Conservation (phyloP, 2,329 filamentous ascomycete species). For the Aureobasidium sp. region DNA sequence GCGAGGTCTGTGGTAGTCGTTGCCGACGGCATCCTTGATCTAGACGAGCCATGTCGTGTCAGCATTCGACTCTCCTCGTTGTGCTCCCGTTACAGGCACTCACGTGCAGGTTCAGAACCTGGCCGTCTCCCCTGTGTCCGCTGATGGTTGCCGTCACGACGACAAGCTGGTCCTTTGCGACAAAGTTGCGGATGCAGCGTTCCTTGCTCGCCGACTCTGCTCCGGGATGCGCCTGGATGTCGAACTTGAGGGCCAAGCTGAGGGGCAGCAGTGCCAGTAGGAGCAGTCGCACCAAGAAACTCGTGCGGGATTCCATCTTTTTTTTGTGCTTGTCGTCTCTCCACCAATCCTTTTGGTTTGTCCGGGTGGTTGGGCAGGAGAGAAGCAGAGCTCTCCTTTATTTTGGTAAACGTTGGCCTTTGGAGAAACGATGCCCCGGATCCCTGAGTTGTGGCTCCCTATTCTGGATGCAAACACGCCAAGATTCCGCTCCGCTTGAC, state of each 20-base stretch:
- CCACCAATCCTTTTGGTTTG: neutral
- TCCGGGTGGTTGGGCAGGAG: neutral
- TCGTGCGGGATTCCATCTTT: constrained; percentile 22
- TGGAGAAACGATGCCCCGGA: neutral
- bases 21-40: constrained; percentile 93
- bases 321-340: neutral
- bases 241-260: constrained; percentile 76
- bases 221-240: constrained; percentile 64
- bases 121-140: constrained; percentile 84
- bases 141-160: constrained; percentile 87
- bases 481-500: neutral
- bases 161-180: constrained; percentile 82
- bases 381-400: constrained; percentile 4
- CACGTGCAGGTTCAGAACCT: constrained; percentile 91
- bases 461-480: neutral
- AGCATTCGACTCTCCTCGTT: constrained; percentile 5
- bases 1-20: constrained; percentile 88
- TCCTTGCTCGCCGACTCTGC: constrained; percentile 60
- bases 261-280: constrained; percentile 37
- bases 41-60: constrained; percentile 33
- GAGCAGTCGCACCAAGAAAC: constrained; percentile 19
- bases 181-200: constrained; percentile 95
- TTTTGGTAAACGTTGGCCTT: constrained; percentile 5
- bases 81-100: constrained; percentile 28
- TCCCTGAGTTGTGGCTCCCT: neutral